These are phyloP conservation scores for Diatrype stigma DNA, from an alignment of 2,329 filamentous ascomycete genomes.

Conservation along the genomic window DNA sequence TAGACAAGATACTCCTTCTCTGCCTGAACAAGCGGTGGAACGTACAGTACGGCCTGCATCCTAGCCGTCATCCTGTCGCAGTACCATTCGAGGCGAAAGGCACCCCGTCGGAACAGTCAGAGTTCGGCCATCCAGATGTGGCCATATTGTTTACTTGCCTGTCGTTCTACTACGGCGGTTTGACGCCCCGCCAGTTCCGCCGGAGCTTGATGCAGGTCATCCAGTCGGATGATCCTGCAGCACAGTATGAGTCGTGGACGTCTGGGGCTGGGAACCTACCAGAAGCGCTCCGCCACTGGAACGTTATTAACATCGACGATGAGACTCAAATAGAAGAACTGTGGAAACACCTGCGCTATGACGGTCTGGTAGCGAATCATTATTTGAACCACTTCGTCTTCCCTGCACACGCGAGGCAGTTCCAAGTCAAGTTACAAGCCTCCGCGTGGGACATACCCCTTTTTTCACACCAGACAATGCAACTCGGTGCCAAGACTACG, in stretches of 20 bases:
- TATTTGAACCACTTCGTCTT: constrained; percentile 63
- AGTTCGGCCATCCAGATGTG: constrained; percentile 66
- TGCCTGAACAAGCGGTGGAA: constrained; percentile 62
- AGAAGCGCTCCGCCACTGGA: constrained; percentile 44
- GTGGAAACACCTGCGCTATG: constrained; percentile 44
- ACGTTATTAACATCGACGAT: constrained; percentile 56
- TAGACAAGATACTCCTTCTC: constrained; percentile 54
- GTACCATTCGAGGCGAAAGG: constrained; percentile 67
- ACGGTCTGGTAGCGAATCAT: constrained; percentile 50
- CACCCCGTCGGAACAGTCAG: constrained; percentile 54
- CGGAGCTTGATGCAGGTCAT: constrained; percentile 45
- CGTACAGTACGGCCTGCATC: constrained; percentile 59
- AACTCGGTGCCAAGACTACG: constrained; percentile 42
- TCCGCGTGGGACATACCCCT: constrained; percentile 66
- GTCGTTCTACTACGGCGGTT: constrained; percentile 61
- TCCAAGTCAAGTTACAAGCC: constrained; percentile 57
- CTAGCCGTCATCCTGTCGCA: constrained; percentile 52
- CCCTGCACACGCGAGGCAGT: constrained; percentile 60
- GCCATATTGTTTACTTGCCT: constrained; percentile 62
- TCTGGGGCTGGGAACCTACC: constrained; percentile 36
- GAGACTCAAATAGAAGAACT: constrained; percentile 43
- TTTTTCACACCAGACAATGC: constrained; percentile 17
- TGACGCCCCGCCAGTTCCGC: constrained; percentile 44
- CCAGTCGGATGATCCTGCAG: constrained; percentile 50
- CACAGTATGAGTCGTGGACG: constrained; percentile 50